Percentiles rank a stretch among this genome's conserved stretches.
phyloP scores from a whole-genome alignment of 768 basidiomycete species.

The Amanita polypyramis region DNA sequence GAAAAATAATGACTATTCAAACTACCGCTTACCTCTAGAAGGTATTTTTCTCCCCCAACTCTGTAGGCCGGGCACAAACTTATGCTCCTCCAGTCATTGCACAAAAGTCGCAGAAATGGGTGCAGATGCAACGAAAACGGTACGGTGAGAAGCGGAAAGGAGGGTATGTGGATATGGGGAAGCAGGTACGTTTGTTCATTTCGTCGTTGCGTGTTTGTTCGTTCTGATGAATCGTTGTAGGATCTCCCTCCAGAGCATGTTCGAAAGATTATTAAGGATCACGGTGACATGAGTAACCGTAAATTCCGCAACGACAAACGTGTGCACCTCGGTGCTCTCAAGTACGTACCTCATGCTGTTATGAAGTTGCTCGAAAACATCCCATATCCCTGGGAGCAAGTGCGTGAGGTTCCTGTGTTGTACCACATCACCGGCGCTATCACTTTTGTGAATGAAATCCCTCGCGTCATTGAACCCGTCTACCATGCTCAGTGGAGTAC shows the following conservation, averaged over 20 bases:
- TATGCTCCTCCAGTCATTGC: conserved; percentile 43
- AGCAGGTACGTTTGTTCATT: conserved; percentile 52
- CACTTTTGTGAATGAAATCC: conserved; percentile 98
- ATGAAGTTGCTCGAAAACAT: conserved; percentile 99
- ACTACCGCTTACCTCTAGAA: conserved; percentile 37
- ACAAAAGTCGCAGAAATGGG: conserved; percentile 94
- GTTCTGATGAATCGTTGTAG: conserved; percentile 28
- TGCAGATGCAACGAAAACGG: conserved; percentile 85
- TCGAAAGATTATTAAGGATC: conserved; percentile 99
- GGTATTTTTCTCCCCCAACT: conserved; percentile 21
- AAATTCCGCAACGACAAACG: conserved; percentile 99
- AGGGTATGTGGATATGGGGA: conserved; percentile 86
- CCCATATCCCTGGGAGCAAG: conserved; percentile 97
- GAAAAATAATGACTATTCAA: conserved; percentile 22
- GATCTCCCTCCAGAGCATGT: conserved; percentile 96
- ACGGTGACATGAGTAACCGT: conserved; percentile 98
- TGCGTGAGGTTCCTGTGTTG: conserved; percentile 95
- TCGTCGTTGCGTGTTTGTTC: conserved; percentile 9
- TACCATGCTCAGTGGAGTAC: conserved; percentile 99
- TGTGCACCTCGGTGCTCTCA: conserved; percentile 95
- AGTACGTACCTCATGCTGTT: conserved; percentile 98
- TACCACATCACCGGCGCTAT: conserved; percentile 99
- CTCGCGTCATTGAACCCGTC: conserved; percentile 91
- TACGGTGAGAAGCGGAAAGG: conserved; percentile 89
- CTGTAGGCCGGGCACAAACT: conserved; percentile 7